These are phyloP conservation scores for Tagetes erecta DNA, from an alignment of 129 eudicot species.

Conservation along the genomic window DNA sequence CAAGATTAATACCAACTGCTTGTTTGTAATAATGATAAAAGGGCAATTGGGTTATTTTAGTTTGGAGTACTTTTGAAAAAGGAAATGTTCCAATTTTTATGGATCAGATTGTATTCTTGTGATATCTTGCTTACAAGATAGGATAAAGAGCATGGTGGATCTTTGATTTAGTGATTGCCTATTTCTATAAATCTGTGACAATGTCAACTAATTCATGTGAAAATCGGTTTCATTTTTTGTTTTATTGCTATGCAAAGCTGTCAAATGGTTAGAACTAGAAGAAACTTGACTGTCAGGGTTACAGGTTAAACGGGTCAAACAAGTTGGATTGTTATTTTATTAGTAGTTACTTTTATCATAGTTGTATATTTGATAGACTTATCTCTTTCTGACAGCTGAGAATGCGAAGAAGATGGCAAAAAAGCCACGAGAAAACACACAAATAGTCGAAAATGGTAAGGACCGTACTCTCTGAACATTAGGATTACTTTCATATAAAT, in stretches of 20 bases:
- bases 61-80: neutral
- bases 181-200: neutral
- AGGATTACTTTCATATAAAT: neutral
- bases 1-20: neutral
- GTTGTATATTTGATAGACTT: neutral
- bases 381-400: conserved; percentile 42
- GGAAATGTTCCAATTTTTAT: neutral
- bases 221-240: neutral
- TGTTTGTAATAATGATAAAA: neutral
- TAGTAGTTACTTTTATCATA: neutral
- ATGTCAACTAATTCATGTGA: neutral
- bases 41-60: neutral
- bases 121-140: conserved; percentile 1
- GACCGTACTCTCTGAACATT: neutral
- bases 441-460: conserved; percentile 32
- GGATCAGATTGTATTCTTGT: neutral
- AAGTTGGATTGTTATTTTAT: neutral
- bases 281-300: neutral
- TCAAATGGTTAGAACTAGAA: neutral
- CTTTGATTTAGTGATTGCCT: neutral
- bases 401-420: conserved; percentile 39
- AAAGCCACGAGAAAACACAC: conserved; percentile 49
- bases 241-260: neutral
- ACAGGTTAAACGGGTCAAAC: neutral
- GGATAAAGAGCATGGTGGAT: neutral